Evolutionary conservation across 345 rosid species (phyloP), one percentile per base, ranked within the genome.

Genomic region (Bretschneidera sinensis): DNA sequence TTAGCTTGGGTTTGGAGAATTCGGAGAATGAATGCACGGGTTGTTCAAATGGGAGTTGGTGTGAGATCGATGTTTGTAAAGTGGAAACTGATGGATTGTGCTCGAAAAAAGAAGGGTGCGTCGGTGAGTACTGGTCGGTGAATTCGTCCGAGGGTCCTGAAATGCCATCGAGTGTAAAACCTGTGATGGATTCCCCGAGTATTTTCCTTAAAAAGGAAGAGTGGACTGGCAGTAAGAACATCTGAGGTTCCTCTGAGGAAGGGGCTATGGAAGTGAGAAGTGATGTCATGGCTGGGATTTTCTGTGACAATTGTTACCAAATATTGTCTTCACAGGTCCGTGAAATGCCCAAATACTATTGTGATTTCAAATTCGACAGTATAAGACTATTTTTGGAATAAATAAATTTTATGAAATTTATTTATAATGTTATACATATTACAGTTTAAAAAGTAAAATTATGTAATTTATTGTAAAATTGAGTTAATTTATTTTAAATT

Each of bases 211-310:
- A 54, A 34, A 68, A 60, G 69, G 43, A 21, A 62, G 77, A 43
- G 59, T 39, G 28, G 54, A 61, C 63, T 66, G 55, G 49, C 67
- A 67, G 48, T 22, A 66, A 53, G 47, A 51, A 55, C 54, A 45
- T 62, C 65, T 45, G 21, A 55, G 45, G 19, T 57, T 23, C 56
- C 54, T 39, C 62, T 59, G 64, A 35, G 19, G 66, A 60, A 55
- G 67, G 65, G 31, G 39, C 23, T 55, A 21, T 55, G 60, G 72
- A 67, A 69, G 69, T 39, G 49, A 48, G 48, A 56, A 60, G 45
- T 24, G 65, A 67, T 61, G 35, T 54, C 14, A 35, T 53, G 20
- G 48, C 35, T 20, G 69, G 62, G 62, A 33, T 50, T 54, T 67
- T 33, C 18, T 51, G 56, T 55, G 55, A 24, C 24, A n/a, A 20